Evolutionary conservation across 805 yeast species (phyloP), one percentile per base, ranked within the genome.

Genomic region (Wickerhamiella kurtzmanii): DNA sequence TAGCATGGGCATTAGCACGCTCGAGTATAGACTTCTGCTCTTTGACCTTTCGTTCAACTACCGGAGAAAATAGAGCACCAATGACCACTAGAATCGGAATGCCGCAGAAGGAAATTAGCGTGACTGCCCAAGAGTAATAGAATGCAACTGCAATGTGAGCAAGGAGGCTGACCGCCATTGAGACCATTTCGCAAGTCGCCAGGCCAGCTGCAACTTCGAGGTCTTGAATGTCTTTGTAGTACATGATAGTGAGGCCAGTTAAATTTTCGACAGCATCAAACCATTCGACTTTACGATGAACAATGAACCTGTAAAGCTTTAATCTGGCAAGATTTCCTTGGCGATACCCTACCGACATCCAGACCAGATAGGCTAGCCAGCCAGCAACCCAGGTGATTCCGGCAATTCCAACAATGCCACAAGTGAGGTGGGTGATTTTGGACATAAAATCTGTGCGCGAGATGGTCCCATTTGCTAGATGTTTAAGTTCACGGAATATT

Each of bases 71-170:
- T 0, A 70, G 35, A 35, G 66, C 62, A 1, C 81, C 76, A 2
- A 73, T 51, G 0, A 70, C 6, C 0, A 69, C 69, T 48, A 89
- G 74, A 0, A 87, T 32, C 0, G 98, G 98, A 3, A 85, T 54
- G 2, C 82, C 71, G 1, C 85, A 79, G 49, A 89, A 57, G n/a
- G 82, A 75, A 1, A 92, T 74, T 21, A 92, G 63, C 0, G 96
- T 83, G 9, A 92, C 69, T 2, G 83, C 72, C 96, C 96, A 89
- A 2, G 94, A 83, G 50, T 77, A 79, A 50, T 73, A 72, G 59
- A 92, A 73, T 0, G 86, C 71, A 0, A 77, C 73, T 1, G 69
- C 37, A 6, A 77, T 71, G 52, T 79, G 79, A 11, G 76, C 57
- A 1, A 79, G 56, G 18, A 79, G 54, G 0, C 82, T 86, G 16